Evolutionary conservation across 148 eudicot genomes (phyloP).

Genomic region (Chenopodium suecicum): DNA sequence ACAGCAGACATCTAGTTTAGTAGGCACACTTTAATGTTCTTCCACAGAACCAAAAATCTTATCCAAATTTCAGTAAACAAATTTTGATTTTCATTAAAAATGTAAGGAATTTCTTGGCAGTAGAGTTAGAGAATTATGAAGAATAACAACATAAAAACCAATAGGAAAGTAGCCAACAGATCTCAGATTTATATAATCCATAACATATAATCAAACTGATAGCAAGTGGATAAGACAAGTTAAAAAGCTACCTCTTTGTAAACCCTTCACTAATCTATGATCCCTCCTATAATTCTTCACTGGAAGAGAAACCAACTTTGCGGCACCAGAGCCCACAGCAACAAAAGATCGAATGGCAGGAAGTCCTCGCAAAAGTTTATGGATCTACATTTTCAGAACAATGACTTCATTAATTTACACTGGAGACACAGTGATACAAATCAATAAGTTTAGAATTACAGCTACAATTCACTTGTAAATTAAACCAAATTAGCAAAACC

Average conservation of each 20-base stretch:
- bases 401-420: slow-evolving; percentile 5
- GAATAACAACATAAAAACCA: not conserved
- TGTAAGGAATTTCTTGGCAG: not conserved
- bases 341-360: slow-evolving; percentile 80
- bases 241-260: slow-evolving; percentile 78
- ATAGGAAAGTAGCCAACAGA: not conserved
- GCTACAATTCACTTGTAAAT: slow-evolving; percentile 10
- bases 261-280: slow-evolving; percentile 77
- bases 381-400: slow-evolving; percentile 47
- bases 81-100: not conserved
- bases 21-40: not conserved
- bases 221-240: slow-evolving; percentile 3
- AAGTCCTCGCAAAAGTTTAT: slow-evolving; percentile 77
- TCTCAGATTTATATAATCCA: slow-evolving; percentile 2
- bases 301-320: slow-evolving; percentile 82
- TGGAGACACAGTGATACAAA: not conserved
- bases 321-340: slow-evolving; percentile 92
- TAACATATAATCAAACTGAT: slow-evolving; percentile 13
- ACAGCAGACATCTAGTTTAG: not conserved
- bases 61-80: not conserved
- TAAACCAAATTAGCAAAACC: slow-evolving; percentile 39
- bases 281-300: slow-evolving; percentile 80
- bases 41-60: not conserved
- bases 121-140: not conserved
- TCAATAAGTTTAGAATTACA: not conserved